Conservation (phyloP, 208 protist genomes). For the Naegleria lovaniensis region DNA sequence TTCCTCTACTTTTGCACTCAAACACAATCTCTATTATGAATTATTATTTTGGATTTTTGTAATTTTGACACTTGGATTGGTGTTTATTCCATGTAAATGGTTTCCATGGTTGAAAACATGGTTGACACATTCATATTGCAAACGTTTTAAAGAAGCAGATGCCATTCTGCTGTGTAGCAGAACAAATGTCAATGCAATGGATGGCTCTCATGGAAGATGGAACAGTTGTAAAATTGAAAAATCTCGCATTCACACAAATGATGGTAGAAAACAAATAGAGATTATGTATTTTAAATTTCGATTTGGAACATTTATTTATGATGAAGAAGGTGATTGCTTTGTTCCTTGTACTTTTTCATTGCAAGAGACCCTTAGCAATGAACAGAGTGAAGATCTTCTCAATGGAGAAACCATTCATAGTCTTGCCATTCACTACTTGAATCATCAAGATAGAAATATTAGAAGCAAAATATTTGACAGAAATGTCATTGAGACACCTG, state of each 20-base stretch:
- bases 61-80: not conserved
- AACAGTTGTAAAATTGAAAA: not conserved
- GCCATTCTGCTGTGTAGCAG: not conserved
- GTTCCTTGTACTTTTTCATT: not conserved
- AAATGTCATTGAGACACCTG: slow-evolving; percentile 21
- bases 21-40: not conserved
- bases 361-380: not conserved
- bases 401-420: not conserved
- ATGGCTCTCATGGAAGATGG: not conserved
- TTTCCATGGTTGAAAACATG: not conserved
- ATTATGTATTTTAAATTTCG: not conserved
- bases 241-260: not conserved
- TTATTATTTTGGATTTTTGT: not conserved
- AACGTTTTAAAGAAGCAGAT: not conserved
- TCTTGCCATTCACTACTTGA: not conserved
- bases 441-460: not conserved
- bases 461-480: not conserved
- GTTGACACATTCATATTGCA: not conserved
- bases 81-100: not conserved
- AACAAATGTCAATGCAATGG: not conserved
- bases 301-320: not conserved
- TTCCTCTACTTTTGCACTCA: not conserved
- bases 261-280: not conserved
- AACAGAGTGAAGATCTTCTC: not conserved
- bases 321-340: not conserved